A percentile compares a stretch with the other conserved stretches of the same genome.
These are phyloP conservation scores for Lentinula guzmanii DNA, from an alignment of 768 basidiomycete species.

Conservation along the genomic window DNA sequence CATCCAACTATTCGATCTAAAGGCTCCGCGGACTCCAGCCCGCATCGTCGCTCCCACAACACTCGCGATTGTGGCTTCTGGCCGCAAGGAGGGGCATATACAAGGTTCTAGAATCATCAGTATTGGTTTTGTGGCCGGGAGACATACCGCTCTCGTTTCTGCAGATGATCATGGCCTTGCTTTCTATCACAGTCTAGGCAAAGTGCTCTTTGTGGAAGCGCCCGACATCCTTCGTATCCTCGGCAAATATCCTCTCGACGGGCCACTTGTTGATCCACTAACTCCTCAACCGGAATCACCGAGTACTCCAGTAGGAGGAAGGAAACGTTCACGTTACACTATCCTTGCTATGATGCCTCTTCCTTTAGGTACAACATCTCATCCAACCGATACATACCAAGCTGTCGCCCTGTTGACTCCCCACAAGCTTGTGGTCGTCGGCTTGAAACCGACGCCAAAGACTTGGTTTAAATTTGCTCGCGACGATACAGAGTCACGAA, in stretches of 20 bases:
- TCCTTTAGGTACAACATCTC: conserved; percentile 68
- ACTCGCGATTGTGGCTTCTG: conserved; percentile 59
- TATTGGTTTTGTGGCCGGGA: conserved; percentile 81
- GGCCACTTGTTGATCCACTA: conserved; percentile 9
- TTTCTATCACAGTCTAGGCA: conserved; percentile 93
- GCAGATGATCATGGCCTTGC: conserved; percentile 89
- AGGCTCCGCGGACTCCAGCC: conserved; percentile 59
- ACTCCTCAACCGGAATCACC: conserved; percentile 12
- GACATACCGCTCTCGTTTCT: conserved; percentile 89
- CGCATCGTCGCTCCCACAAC: conserved; percentile 69
- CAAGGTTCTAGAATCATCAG: conserved; percentile 72
- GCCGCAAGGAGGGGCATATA: conserved; percentile 83
- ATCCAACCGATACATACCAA: conserved; percentile 75
- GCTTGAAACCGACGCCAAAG: conserved; percentile 83
- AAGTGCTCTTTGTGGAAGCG: conserved; percentile 91
- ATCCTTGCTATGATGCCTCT: conserved; percentile 78
- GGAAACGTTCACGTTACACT: conserved; percentile 51
- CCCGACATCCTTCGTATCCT: conserved; percentile 91
- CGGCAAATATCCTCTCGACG: conserved; percentile 76
- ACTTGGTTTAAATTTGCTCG: conserved; percentile 85
- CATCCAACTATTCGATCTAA: conserved; percentile 81
- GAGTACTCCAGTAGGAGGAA: conserved; percentile 19
- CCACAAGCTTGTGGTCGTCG: conserved; percentile 88
- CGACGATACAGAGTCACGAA: conserved; percentile 35
- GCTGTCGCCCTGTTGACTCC: conserved; percentile 85